phyloP scores from a whole-genome alignment of 257 asterid genomes.

The Capsicum chinense region DNA sequence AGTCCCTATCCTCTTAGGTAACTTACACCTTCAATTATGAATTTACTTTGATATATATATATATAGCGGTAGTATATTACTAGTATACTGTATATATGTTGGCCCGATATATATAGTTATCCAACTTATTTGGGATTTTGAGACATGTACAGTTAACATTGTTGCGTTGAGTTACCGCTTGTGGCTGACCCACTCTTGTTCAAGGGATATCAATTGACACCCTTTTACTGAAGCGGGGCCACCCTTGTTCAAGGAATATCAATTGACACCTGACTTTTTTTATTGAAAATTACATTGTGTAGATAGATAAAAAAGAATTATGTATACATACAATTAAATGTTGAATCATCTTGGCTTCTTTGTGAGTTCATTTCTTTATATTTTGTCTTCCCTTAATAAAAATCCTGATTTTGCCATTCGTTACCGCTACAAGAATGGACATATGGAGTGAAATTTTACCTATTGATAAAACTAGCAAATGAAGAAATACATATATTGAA shows the following conservation, averaged over 20 bases:
- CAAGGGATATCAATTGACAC: not conserved
- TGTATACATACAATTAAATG: not conserved
- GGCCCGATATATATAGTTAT: not conserved
- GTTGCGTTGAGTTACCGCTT: no score
- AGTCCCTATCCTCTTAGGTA: constrained; percentile 27
- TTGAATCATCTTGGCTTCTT: not conserved
- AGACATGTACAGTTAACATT: no score
- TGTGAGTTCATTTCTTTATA: not conserved
- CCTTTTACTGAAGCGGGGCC: no score
- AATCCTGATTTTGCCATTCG: not conserved
- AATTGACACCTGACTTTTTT: not conserved
- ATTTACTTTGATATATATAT: not conserved
- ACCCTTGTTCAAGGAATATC: not conserved
- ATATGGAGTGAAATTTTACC: not conserved
- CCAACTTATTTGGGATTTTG: not conserved
- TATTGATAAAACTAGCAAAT: not conserved
- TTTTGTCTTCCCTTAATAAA: not conserved
- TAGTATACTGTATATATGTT: not conserved
- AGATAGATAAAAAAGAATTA: no score
- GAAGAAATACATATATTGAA: not conserved
- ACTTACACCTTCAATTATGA: not conserved
- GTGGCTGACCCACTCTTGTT: not conserved
- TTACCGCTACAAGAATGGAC: not conserved
- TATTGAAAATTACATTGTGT: no score
- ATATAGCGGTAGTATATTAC: not conserved